A percentile compares a stretch with the other conserved stretches of the same genome.
These are phyloP conservation scores for Kuraishia molischiana DNA, from an alignment of 805 yeast genomes.

Conservation along the genomic window DNA sequence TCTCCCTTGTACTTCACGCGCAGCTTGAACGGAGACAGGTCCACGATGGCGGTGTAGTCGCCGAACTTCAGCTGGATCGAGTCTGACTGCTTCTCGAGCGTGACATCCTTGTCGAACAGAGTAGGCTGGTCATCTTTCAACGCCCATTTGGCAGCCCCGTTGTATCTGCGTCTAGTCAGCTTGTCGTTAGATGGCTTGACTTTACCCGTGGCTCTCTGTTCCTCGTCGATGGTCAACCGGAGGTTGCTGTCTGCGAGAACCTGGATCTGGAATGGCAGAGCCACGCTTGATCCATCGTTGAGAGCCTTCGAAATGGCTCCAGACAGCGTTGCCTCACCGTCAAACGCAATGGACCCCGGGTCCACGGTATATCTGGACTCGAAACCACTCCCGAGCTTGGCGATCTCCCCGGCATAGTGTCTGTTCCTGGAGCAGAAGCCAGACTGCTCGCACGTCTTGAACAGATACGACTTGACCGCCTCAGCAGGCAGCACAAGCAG, in stretches of 20 bases:
- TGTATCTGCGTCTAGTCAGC: slow-evolving; percentile 41
- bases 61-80: slow-evolving; percentile 17
- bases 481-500: not conserved
- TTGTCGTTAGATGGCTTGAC: slow-evolving; percentile 7
- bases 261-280: slow-evolving; percentile 47
- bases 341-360: slow-evolving; percentile 16
- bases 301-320: slow-evolving; percentile 32
- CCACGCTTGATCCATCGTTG: slow-evolving; percentile 25
- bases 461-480: slow-evolving; percentile 53
- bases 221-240: slow-evolving; percentile 61
- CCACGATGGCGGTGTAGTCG: slow-evolving; percentile 32
- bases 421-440: slow-evolving; percentile 83
- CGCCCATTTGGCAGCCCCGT: slow-evolving; percentile 52
- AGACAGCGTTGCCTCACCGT: not conserved
- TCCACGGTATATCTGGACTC: slow-evolving; percentile 33
- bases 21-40: slow-evolving; percentile 39
- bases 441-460: slow-evolving; percentile 69
- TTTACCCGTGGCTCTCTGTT: not conserved
- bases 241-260: slow-evolving; percentile 47
- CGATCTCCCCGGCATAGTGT: slow-evolving; percentile 42
- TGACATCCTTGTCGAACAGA: slow-evolving; percentile 8
- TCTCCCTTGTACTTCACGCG: slow-evolving; percentile 34
- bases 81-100: slow-evolving; percentile 13
- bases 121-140: slow-evolving; percentile 24
- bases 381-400: slow-evolving; percentile 11